Evolutionary conservation across 345 rosid species (phyloP).

Genomic region (Bruguiera sexangula): DNA sequence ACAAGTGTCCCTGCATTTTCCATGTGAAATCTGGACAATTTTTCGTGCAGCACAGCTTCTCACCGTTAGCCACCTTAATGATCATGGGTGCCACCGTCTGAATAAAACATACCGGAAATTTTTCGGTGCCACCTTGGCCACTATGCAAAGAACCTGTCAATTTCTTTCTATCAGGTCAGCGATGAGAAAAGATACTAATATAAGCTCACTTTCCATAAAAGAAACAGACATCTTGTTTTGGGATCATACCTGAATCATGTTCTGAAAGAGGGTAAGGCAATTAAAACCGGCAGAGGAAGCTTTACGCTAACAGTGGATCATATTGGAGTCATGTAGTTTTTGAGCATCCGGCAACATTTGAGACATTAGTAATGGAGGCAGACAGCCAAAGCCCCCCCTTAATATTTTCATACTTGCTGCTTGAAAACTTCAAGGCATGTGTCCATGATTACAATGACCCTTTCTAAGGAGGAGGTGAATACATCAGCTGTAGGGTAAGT

Average conservation of each 20-base stretch:
- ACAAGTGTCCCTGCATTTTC: too few relatives aligned
- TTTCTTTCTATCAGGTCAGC: constrained; percentile 16
- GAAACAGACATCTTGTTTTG: constrained; percentile 26
- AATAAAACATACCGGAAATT: too few relatives aligned
- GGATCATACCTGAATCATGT: constrained; percentile 39
- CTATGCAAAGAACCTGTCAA: constrained; percentile 8
- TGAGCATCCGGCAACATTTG: constrained; percentile 40
- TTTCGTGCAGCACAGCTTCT: too few relatives aligned
- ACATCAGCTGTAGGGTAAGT: constrained; percentile 77
- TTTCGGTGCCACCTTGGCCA: neutral
- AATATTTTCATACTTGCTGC: constrained; percentile 28
- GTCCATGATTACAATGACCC: constrained; percentile 85
- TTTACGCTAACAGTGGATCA: constrained; percentile 48
- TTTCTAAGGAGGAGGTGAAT: constrained; percentile 72
- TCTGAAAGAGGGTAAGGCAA: constrained; percentile 43
- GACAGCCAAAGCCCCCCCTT: neutral
- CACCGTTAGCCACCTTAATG: too few relatives aligned
- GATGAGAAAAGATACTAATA: constrained; percentile 31
- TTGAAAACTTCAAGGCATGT: constrained; percentile 99
- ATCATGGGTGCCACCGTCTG: too few relatives aligned
- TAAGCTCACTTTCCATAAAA: constrained; percentile 43
- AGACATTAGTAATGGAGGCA: constrained; percentile 35
- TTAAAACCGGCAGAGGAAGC: constrained; percentile 48
- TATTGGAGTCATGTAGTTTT: constrained; percentile 35
- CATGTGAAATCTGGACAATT: too few relatives aligned